Percentiles rank a stretch among this genome's conserved stretches.
phyloP scores from a whole-genome alignment of 78 protist genomes.

The Dictyostelium brefeldianum region DNA sequence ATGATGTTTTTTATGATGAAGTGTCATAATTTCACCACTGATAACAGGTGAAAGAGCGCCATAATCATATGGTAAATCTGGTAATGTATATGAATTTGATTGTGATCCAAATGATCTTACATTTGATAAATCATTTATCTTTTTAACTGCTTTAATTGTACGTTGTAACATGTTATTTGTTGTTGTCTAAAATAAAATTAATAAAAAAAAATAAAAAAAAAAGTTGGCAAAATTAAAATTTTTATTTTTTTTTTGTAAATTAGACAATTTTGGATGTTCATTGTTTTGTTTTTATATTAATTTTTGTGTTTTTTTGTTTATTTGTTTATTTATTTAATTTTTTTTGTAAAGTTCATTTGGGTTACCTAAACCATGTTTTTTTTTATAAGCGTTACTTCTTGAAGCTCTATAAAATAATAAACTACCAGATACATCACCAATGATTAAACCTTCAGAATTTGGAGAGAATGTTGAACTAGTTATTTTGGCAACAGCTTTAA shows the following conservation, averaged over 20 bases:
- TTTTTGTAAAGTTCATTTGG: no score
- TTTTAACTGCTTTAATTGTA: not conserved
- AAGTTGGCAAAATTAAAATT: no score
- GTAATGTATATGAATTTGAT: conserved; percentile 78
- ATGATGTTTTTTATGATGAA: conserved; percentile 93
- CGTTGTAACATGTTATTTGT: conserved; percentile 2
- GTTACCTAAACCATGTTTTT: no score
- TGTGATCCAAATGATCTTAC: not conserved
- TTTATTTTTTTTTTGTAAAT: no score
- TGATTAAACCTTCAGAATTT: not conserved
- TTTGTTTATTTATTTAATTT: no score
- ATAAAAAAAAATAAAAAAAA: no score
- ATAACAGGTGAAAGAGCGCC: conserved; percentile 92
- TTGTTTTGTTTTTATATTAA: no score
- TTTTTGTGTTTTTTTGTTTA: no score
- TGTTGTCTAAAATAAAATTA: no score
- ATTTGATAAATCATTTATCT: not conserved
- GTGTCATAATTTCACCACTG: conserved; percentile 88
- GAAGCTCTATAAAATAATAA: not conserved
- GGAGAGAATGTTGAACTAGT: not conserved
- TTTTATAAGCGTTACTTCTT: not conserved
- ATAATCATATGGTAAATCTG: conserved; percentile 93
- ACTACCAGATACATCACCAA: not conserved
- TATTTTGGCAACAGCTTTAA: not conserved
- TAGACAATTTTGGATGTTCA: no score